A percentile compares a stretch with the other conserved stretches of the same genome.
Evolutionary conservation across 1,284 basidiomycete genomes (phyloP).

Genomic region (Pseudozyma sp.): DNA sequence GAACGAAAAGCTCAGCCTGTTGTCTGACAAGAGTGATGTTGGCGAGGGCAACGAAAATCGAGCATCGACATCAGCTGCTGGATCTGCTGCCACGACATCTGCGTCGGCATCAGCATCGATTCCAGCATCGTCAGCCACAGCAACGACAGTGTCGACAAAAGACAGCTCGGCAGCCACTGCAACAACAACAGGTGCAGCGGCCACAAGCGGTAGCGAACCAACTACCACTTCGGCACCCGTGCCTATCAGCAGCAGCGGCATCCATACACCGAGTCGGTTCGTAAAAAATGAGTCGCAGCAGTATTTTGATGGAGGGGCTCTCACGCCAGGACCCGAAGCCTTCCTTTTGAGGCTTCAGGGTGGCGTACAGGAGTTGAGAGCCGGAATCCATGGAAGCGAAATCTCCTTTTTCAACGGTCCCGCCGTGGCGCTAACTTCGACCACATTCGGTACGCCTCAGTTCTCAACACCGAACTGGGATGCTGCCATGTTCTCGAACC

Average conservation of each 20-base stretch:
- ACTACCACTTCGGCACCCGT: conserved; percentile 29
- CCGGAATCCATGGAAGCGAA: conserved; percentile 55
- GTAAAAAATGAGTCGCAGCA: conserved; percentile 50
- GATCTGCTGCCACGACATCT: not conserved
- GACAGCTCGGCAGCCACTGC: conserved; percentile 6
- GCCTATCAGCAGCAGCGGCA: conserved; percentile 32
- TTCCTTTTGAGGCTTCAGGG: conserved; percentile 60
- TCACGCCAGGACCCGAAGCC: conserved; percentile 61
- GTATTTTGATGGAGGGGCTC: conserved; percentile 59
- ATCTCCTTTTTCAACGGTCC: conserved; percentile 51
- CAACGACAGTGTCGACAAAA: conserved; percentile 5
- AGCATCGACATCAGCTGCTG: conserved; percentile 7
- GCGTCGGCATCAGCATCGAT: conserved; percentile 13
- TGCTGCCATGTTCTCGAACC: conserved; percentile 40
- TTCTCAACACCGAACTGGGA: conserved; percentile 47
- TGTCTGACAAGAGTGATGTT: conserved; percentile 10
- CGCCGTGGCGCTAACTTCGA: conserved; percentile 31
- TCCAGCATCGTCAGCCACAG: conserved; percentile 7
- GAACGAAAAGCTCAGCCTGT: conserved; percentile 32
- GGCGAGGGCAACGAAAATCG: conserved; percentile 14
- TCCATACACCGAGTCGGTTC: conserved; percentile 51
- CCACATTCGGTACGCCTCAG: conserved; percentile 27
- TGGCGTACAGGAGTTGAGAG: conserved; percentile 58
- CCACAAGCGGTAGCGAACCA: conserved; percentile 1
- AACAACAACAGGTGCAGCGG: conserved; percentile 10